A percentile compares a stretch with the other conserved stretches of the same genome.
These are phyloP conservation scores for Mucor ambiguus DNA, from an alignment of 371 early-diverging fungal genomes.

Conservation along the genomic window DNA sequence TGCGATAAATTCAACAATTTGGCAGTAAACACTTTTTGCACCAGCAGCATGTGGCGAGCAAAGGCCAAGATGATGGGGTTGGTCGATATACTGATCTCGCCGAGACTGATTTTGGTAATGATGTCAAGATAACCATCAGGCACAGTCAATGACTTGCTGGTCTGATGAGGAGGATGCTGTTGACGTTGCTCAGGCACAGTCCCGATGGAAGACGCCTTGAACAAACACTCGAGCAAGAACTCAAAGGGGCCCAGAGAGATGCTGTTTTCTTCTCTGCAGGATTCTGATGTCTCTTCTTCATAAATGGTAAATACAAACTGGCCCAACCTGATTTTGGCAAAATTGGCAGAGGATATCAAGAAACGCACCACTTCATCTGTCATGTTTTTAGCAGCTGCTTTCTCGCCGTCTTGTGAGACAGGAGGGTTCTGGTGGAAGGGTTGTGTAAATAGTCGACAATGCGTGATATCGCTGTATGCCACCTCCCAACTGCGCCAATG, in stretches of 20 bases:
- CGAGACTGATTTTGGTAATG: conserved; percentile 49
- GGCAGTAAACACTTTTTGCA: conserved; percentile 70
- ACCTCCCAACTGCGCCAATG: conserved; percentile 77
- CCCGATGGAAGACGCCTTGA: conserved; percentile 32
- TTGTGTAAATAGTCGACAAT: conserved; percentile 56
- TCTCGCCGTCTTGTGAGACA: background rate
- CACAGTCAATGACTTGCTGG: background rate
- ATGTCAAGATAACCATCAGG: conserved; percentile 58
- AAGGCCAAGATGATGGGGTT: conserved; percentile 76
- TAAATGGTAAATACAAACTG: conserved; percentile 47
- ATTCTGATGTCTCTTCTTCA: conserved; percentile 42
- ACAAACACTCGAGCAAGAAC: conserved; percentile 37
- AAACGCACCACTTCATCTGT: conserved; percentile 35
- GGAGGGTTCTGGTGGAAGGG: conserved; percentile 42
- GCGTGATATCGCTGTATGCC: conserved; percentile 39
- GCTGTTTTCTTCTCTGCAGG: conserved; percentile 42
- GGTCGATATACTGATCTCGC: conserved; percentile 49
- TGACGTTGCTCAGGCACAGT: conserved; percentile 3
- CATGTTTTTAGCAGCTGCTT: conserved; percentile 6
- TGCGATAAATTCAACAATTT: conserved; percentile 44
- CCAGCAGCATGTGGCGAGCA: conserved; percentile 69
- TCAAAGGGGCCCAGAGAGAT: conserved; percentile 34
- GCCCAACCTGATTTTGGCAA: conserved; percentile 36
- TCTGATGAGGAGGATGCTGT: no score
- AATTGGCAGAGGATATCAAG: conserved; percentile 39